A percentile compares a stretch with the other conserved stretches of the same genome.
phyloP scores from a whole-genome alignment of 208 protist genomes.

The Tritrichomonas musculus region DNA sequence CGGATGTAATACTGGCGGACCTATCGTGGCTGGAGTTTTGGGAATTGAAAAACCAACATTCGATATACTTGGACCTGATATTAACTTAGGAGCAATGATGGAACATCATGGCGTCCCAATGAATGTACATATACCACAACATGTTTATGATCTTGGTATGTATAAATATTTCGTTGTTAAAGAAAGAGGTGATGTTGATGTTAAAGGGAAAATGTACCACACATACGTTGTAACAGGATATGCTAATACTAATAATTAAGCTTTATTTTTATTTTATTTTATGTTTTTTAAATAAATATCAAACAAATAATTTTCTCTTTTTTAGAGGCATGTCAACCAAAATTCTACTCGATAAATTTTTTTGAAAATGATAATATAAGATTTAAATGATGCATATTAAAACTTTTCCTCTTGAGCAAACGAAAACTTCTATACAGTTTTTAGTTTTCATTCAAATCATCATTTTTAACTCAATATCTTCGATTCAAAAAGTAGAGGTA shows the following conservation, averaged over 20 bases:
- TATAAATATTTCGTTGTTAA: background rate
- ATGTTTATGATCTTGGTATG: background rate
- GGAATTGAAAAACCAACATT: slow-evolving; percentile 4
- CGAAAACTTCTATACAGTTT: too few species aligned
- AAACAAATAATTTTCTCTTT: too few species aligned
- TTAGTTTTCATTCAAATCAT: too few species aligned
- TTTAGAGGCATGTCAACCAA: too few species aligned
- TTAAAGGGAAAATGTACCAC: background rate
- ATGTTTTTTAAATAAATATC: too few species aligned
- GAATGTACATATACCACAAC: background rate
- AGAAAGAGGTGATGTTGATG: background rate
- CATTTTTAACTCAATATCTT: too few species aligned
- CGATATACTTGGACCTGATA: background rate
- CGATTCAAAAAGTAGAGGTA: too few species aligned
- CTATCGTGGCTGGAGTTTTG: background rate
- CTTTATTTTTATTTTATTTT: too few species aligned
- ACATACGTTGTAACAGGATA: background rate
- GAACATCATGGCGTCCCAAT: background rate
- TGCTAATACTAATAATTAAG: background rate
- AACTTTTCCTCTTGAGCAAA: too few species aligned
- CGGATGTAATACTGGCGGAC: background rate
- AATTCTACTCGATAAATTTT: too few species aligned
- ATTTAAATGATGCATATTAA: too few species aligned
- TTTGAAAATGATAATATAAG: too few species aligned
- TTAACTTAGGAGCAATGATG: background rate